Percentiles rank a stretch among this genome's conserved stretches.
Evolutionary conservation across 1,284 basidiomycete genomes (phyloP).

Genomic region (Melampsora allii-populina): DNA sequence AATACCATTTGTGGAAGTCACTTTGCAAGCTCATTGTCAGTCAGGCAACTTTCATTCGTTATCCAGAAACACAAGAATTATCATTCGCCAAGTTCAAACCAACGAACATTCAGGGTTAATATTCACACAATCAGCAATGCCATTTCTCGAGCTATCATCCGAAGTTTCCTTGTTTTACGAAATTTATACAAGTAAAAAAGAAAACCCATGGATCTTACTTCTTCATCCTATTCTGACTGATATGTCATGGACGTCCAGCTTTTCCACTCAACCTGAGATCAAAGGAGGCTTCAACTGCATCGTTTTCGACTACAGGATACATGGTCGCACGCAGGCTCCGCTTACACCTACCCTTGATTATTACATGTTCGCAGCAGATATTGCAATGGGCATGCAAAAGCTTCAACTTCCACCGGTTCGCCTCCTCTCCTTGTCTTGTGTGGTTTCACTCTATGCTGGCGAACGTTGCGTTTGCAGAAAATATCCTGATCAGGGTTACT

Average conservation of each 20-base stretch:
- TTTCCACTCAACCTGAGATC: not conserved
- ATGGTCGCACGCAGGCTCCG: not conserved
- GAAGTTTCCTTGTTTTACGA: not conserved
- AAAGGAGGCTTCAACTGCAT: not conserved
- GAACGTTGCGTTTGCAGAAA: too few species aligned
- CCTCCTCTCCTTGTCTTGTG: not conserved
- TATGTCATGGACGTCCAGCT: not conserved
- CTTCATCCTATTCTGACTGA: constrained; percentile 5
- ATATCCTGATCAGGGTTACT: too few species aligned
- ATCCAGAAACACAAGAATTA: too few species aligned
- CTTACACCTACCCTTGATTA: not conserved
- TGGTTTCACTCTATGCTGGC: not conserved
- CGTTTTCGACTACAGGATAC: not conserved
- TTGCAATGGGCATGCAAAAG: constrained; percentile 5
- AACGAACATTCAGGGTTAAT: too few species aligned
- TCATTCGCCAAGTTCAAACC: too few species aligned
- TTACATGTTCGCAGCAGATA: constrained; percentile 5
- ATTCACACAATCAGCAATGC: not conserved
- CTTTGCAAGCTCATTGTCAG: too few species aligned
- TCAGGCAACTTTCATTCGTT: too few species aligned
- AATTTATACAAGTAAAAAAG: not conserved
- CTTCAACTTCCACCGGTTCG: constrained; percentile 1
- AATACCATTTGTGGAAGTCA: too few species aligned
- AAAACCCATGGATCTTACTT: constrained; percentile 1
- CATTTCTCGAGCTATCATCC: not conserved